Percentiles rank a stretch among this genome's conserved stretches.
Evolutionary conservation across 176 grass and related monocot genomes (phyloP).

Genomic region (Triticum timopheevii): DNA sequence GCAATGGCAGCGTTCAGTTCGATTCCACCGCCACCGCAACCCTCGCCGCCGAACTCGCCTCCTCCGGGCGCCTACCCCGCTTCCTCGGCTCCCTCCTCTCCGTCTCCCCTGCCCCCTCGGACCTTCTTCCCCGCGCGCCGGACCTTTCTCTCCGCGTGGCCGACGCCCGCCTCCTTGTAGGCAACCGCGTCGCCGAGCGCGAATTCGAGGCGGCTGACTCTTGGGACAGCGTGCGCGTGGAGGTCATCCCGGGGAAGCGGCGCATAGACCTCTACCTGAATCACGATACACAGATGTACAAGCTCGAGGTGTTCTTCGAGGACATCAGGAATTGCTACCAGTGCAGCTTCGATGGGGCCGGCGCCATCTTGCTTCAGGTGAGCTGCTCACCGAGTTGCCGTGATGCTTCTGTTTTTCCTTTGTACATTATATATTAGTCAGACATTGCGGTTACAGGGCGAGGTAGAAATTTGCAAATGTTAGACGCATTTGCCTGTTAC

Average conservation of each 20-base stretch:
- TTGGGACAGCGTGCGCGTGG: conserved; percentile 73
- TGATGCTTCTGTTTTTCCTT: not conserved
- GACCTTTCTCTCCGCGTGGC: conserved; percentile 31
- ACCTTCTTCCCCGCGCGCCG: conserved; percentile 70
- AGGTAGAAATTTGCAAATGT: not conserved
- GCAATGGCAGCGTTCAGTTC: conserved; percentile 77
- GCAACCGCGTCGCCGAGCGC: conserved; percentile 37
- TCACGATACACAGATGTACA: conserved; percentile 51
- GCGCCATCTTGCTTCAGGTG: conserved; percentile 82
- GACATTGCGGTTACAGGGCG: not conserved
- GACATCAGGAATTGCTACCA: conserved; percentile 62
- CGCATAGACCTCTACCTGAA: conserved; percentile 70
- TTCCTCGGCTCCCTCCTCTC: conserved; percentile 61
- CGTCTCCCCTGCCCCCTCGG: conserved; percentile 38
- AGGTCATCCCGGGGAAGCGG: conserved; percentile 69
- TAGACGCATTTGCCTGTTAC: not conserved
- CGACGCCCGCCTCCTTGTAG: conserved; percentile 34
- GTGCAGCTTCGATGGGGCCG: conserved; percentile 41
- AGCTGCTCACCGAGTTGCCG: not conserved
- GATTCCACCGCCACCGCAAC: conserved; percentile 41
- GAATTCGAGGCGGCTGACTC: conserved; percentile 47
- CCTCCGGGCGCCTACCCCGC: conserved; percentile 51
- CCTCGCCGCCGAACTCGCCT: conserved; percentile 44
- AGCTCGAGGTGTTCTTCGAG: conserved; percentile 70
- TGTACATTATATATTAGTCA: not conserved